Conservation (phyloP, 495 filamentous ascomycete species). For the Alectoria sarmentosa region DNA sequence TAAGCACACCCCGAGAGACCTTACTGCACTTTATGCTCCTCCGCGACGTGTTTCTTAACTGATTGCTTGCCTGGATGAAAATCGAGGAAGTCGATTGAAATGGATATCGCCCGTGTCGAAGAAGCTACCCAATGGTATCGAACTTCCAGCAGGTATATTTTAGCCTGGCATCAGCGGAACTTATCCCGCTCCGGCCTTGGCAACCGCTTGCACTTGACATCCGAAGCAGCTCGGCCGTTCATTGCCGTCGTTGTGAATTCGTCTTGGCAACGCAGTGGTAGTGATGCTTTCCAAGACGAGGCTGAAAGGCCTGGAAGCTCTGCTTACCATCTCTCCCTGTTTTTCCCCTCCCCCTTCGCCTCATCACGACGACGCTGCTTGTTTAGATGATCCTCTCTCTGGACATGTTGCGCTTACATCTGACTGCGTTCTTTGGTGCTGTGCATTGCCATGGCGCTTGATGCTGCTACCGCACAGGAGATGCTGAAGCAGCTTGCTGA, state of each 20-base stretch:
- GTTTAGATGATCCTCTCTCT: background rate
- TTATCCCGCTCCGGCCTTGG: background rate
- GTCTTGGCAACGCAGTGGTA: background rate
- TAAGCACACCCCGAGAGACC: too few species aligned
- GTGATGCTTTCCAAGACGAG: background rate
- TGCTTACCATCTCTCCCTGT: background rate
- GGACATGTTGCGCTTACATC: background rate
- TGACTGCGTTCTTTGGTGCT: background rate
- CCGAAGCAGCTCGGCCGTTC: background rate
- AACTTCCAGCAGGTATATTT: too few species aligned
- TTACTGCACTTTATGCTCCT: too few species aligned
- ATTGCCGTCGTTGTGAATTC: background rate
- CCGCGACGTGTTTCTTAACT: too few species aligned
- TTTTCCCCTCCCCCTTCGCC: background rate
- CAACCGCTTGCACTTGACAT: background rate
- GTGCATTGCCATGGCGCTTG: conserved; percentile 9
- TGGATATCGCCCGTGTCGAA: too few species aligned
- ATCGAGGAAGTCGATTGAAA: too few species aligned
- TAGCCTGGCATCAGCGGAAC: background rate
- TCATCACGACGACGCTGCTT: background rate
- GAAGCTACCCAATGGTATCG: too few species aligned
- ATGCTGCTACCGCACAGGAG: conserved; percentile 25
- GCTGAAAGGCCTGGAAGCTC: background rate
- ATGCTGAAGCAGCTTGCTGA: conserved; percentile 31
- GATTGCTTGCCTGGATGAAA: too few species aligned